Conservation (phyloP, 2,329 filamentous ascomycete genomes). For the Neonectria ditissima region DNA sequence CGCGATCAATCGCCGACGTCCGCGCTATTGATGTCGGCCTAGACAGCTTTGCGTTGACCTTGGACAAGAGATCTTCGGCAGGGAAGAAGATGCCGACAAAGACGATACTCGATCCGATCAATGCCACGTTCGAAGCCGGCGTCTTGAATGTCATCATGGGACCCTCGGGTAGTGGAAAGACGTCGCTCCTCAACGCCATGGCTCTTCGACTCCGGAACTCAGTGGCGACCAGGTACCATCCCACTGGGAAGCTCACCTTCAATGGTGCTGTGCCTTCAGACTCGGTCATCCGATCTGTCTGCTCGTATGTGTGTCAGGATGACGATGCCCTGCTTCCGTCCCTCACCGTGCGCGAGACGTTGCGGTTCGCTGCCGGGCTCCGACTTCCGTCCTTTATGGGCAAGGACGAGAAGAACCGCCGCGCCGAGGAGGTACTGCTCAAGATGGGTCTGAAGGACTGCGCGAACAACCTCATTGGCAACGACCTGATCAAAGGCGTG, state of each 20-base stretch:
- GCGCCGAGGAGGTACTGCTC: slow-evolving; percentile 77
- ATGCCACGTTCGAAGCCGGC: slow-evolving; percentile 74
- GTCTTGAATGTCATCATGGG: slow-evolving; percentile 83
- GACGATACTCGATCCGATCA: slow-evolving; percentile 75
- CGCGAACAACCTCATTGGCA: slow-evolving; percentile 79
- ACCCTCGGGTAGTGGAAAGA: slow-evolving; percentile 82
- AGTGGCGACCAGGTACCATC: slow-evolving; percentile 70
- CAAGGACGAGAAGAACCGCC: slow-evolving; percentile 72
- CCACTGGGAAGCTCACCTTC: slow-evolving; percentile 73
- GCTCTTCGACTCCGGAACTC: slow-evolving; percentile 74
- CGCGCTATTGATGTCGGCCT: slow-evolving; percentile 74
- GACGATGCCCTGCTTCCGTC: slow-evolving; percentile 81
- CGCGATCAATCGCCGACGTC: slow-evolving; percentile 62
- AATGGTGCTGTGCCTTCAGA: slow-evolving; percentile 76
- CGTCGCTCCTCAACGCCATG: slow-evolving; percentile 79
- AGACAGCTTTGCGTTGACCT: slow-evolving; percentile 70
- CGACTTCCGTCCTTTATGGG: slow-evolving; percentile 78
- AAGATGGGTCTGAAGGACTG: slow-evolving; percentile 85
- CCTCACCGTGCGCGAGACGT: slow-evolving; percentile 80
- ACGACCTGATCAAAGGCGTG: slow-evolving; percentile 79
- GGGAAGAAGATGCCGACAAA: slow-evolving; percentile 66
- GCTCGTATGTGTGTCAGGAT: slow-evolving; percentile 83
- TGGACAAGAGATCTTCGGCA: slow-evolving; percentile 69
- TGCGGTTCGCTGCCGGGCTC: slow-evolving; percentile 77
- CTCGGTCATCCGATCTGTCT: slow-evolving; percentile 76